Conservation (phyloP, 176 grass and related monocot species). For the Bolboschoenus planiculmis region DNA sequence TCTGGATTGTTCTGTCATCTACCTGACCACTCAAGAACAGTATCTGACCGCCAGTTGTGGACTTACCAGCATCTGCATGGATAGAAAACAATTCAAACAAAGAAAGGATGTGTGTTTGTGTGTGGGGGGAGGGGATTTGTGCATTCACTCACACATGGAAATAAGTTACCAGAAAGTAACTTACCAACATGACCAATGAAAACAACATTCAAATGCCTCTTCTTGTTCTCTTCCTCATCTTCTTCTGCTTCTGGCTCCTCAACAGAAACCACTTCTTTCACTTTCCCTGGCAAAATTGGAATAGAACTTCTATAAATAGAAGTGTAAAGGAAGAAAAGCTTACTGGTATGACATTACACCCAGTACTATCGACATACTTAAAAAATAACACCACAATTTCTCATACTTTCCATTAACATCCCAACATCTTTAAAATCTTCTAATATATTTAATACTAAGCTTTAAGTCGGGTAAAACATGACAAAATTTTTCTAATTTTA, state of each 20-base stretch:
- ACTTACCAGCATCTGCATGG: conserved; percentile 84
- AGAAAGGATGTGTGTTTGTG: too few species aligned
- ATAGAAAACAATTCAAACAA: conserved; percentile 16
- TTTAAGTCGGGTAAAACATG: not conserved
- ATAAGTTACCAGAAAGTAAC: conserved; percentile 18
- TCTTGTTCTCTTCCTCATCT: conserved; percentile 44
- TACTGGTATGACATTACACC: not conserved
- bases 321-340: not conserved
- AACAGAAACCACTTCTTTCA: conserved; percentile 16
- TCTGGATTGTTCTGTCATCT: conserved; percentile 94
- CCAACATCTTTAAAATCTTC: not conserved
- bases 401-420: not conserved
- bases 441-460: not conserved
- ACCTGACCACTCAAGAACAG: conserved; percentile 93
- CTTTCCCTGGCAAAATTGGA: conserved; percentile 27
- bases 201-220: conserved; percentile 87
- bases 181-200: conserved; percentile 94
- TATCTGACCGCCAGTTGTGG: conserved; percentile 88
- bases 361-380: not conserved
- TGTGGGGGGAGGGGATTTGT: not conserved
- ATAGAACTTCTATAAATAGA: not conserved
- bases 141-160: not conserved
- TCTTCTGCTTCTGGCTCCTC: conserved; percentile 39
- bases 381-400: not conserved
- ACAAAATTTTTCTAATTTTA: not conserved